Evolutionary conservation across 768 basidiomycete genomes (phyloP).

Genomic region (Lactarius indigo): DNA sequence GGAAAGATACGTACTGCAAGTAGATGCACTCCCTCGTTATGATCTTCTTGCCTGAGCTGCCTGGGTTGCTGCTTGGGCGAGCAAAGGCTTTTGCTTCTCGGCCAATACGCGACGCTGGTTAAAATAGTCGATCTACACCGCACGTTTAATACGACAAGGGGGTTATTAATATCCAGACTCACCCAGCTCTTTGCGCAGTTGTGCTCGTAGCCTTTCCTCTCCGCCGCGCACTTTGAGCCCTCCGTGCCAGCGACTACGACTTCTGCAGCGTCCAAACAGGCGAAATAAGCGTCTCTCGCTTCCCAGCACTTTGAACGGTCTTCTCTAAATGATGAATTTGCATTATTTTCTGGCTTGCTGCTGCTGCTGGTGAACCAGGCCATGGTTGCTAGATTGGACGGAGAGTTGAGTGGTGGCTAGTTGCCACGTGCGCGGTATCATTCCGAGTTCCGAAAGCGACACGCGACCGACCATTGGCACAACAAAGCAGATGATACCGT

Average conservation of each 20-base stretch:
- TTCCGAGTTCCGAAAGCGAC: not conserved
- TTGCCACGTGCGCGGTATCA: slow-evolving; percentile 9
- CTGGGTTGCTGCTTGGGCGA: slow-evolving; percentile 46
- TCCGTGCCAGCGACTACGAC: slow-evolving; percentile 79
- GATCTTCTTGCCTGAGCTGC: slow-evolving; percentile 32
- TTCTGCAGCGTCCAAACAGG: slow-evolving; percentile 67
- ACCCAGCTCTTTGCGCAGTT: slow-evolving; percentile 92
- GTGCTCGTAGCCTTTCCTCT: slow-evolving; percentile 59
- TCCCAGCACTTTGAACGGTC: slow-evolving; percentile 87
- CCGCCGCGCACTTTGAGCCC: slow-evolving; percentile 49
- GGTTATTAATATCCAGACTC: slow-evolving; percentile 30
- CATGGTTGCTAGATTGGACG: slow-evolving; percentile 21
- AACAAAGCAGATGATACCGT: slow-evolving; percentile 3
- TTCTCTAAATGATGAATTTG: slow-evolving; percentile 44
- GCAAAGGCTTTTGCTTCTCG: slow-evolving; percentile 70
- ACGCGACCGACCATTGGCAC: not conserved
- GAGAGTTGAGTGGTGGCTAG: not conserved
- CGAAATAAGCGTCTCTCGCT: slow-evolving; percentile 75
- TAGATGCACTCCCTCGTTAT: not conserved
- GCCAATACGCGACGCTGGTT: slow-evolving; percentile 85
- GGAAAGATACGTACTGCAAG: not conserved
- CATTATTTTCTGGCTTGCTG: slow-evolving; percentile 38
- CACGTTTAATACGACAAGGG: not conserved
- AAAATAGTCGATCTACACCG: slow-evolving; percentile 82
- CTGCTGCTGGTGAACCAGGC: slow-evolving; percentile 39